Evolutionary conservation across 805 yeast genomes (phyloP).

Genomic region (Kodamaea lidongshanica): DNA sequence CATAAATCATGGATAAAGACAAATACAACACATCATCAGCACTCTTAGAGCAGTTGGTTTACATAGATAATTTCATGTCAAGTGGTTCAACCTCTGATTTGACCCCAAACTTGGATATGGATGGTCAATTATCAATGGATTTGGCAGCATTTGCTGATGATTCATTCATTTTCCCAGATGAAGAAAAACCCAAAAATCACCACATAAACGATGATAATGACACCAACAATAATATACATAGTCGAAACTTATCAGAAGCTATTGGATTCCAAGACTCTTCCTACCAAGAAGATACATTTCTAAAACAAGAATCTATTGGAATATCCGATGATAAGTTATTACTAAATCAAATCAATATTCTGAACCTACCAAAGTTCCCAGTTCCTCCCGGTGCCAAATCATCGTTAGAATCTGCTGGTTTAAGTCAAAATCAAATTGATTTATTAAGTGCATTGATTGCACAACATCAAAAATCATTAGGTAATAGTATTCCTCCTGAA

Average conservation of each 20-base stretch:
- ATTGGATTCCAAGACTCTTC: too few species aligned
- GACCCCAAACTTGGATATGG: conserved; percentile 37
- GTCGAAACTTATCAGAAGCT: too few species aligned
- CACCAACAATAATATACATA: conserved; percentile 4
- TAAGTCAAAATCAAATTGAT: conserved; percentile 63
- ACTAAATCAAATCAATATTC: conserved; percentile 13
- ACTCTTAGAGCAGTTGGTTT: conserved; percentile 69
- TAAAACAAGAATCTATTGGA: conserved; percentile 1
- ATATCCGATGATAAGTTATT: conserved; percentile 1
- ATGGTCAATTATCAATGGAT: conserved; percentile 44
- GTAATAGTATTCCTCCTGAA: conserved; percentile 9
- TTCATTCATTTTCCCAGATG: conserved; percentile 74
- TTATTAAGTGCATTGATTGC: conserved; percentile 69
- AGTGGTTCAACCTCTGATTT: conserved; percentile 34
- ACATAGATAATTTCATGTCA: conserved; percentile 65
- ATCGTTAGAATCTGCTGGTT: conserved; percentile 59
- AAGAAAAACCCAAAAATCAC: conserved; percentile 52
- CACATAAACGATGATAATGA: conserved; percentile 14
- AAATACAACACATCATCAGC: conserved; percentile 30
- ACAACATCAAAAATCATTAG: conserved; percentile 45
- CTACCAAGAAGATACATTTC: background rate
- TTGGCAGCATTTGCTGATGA: conserved; percentile 81
- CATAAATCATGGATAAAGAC: conserved; percentile 8
- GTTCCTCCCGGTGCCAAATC: conserved; percentile 71
- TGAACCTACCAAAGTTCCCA: conserved; percentile 51